These are phyloP conservation scores for Celoporthe dispersa DNA, from an alignment of 2,329 filamentous ascomycete genomes.

Conservation along the genomic window DNA sequence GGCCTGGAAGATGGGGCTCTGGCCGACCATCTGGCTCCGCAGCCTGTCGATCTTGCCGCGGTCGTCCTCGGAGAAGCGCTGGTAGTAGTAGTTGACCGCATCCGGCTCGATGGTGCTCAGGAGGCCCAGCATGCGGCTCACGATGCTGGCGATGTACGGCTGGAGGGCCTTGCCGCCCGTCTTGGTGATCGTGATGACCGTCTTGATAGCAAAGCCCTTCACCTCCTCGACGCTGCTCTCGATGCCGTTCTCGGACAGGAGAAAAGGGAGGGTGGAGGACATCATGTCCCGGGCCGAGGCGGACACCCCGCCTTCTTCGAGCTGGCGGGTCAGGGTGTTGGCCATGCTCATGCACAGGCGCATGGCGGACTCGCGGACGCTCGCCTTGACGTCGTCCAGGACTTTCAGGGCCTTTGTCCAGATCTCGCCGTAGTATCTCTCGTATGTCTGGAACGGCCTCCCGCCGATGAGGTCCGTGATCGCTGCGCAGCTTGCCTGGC, in stretches of 20 bases:
- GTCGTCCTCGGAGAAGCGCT: slow-evolving; percentile 85
- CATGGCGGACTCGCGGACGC: slow-evolving; percentile 80
- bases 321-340: slow-evolving; percentile 80
- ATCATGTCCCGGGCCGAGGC: slow-evolving; percentile 80
- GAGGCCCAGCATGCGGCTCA: slow-evolving; percentile 79
- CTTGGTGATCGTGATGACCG: slow-evolving; percentile 87
- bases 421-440: slow-evolving; percentile 81
- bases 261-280: slow-evolving; percentile 83
- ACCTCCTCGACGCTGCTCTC: slow-evolving; percentile 90
- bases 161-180: slow-evolving; percentile 79
- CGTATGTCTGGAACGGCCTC: slow-evolving; percentile 75
- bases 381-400: slow-evolving; percentile 93
- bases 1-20: slow-evolving; percentile 88
- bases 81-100: slow-evolving; percentile 88
- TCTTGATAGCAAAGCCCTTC: slow-evolving; percentile 79
- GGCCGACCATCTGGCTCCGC: slow-evolving; percentile 78
- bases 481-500: slow-evolving; percentile 89
- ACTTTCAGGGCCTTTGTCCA: slow-evolving; percentile 89
- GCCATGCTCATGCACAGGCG: slow-evolving; percentile 83
- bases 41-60: slow-evolving; percentile 90
- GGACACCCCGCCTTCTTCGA: slow-evolving; percentile 76
- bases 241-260: slow-evolving; percentile 85
- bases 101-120: slow-evolving; percentile 89
- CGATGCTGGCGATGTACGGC: slow-evolving; percentile 79
- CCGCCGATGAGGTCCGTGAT: slow-evolving; percentile 88